Conservation (phyloP, 805 yeast genomes). For the Lipomyces yamadae region DNA sequence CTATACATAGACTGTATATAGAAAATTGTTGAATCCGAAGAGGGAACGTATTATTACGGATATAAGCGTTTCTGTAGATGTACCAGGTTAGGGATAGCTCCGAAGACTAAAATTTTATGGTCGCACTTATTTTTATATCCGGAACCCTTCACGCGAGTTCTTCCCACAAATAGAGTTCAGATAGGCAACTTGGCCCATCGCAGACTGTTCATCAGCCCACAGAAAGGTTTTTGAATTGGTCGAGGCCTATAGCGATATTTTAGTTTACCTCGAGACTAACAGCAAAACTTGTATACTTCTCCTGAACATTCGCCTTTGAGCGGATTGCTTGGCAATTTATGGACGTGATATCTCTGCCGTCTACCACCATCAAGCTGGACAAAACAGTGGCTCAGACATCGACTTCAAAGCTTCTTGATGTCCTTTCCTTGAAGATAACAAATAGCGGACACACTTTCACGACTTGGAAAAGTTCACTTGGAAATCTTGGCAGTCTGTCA, state of each 20-base stretch:
- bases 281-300: too few relatives aligned
- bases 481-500: conserved; percentile 11
- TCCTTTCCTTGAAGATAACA: conserved; percentile 20
- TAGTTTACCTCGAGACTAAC: neutral
- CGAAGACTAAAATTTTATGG: too few relatives aligned
- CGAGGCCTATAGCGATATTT: neutral
- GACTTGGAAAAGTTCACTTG: conserved; percentile 15
- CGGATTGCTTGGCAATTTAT: conserved; percentile 7
- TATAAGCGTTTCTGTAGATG: too few relatives aligned
- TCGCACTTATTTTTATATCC: too few relatives aligned
- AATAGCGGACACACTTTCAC: conserved; percentile 12
- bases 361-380: conserved; percentile 18
- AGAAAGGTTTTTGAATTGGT: neutral
- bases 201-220: neutral
- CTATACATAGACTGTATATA: too few relatives aligned
- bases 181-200: neutral
- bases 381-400: conserved; percentile 16
- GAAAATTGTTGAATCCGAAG: too few relatives aligned
- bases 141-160: too few relatives aligned
- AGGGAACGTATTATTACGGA: too few relatives aligned
- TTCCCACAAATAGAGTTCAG: neutral
- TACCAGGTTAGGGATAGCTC: too few relatives aligned
- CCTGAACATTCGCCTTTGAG: neutral
- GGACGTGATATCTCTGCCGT: conserved; percentile 29
- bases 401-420: conserved; percentile 29